Conservation (phyloP, 2,329 filamentous ascomycete genomes). For the Didymella segeticola region DNA sequence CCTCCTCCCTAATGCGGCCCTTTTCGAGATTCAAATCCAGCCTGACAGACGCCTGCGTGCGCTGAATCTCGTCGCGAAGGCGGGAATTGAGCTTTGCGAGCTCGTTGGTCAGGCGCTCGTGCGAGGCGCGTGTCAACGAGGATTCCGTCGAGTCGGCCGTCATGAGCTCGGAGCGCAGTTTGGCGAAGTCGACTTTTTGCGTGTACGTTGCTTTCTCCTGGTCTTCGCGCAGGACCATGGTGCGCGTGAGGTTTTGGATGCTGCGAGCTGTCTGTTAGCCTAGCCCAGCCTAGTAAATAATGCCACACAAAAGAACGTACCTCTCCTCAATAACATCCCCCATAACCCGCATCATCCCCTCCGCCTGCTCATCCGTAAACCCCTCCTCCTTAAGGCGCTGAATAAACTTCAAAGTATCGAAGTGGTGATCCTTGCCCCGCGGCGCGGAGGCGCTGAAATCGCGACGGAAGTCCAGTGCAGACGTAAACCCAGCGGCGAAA, state of each 20-base stretch:
- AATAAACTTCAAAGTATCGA: slow-evolving; percentile 97
- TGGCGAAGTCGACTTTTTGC: slow-evolving; percentile 97
- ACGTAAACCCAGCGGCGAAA: slow-evolving; percentile 8
- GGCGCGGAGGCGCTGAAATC: slow-evolving; percentile 72
- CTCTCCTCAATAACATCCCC: slow-evolving; percentile 97
- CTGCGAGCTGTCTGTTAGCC: slow-evolving; percentile 51
- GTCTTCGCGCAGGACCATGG: slow-evolving; percentile 97
- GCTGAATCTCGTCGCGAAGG: slow-evolving; percentile 89
- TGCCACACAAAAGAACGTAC: slow-evolving; percentile 48
- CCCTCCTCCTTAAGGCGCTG: slow-evolving; percentile 88
- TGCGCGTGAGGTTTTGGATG: slow-evolving; percentile 95
- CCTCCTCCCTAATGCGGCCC: slow-evolving; percentile 93
- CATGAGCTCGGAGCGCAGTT: slow-evolving; percentile 91
- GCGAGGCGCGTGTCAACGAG: slow-evolving; percentile 83
- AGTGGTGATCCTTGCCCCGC: slow-evolving; percentile 82
- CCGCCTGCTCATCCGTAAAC: slow-evolving; percentile 93
- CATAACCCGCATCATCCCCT: slow-evolving; percentile 97
- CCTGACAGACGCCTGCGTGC: slow-evolving; percentile 90
- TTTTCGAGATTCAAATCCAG: slow-evolving; percentile 96
- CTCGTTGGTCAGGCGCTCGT: slow-evolving; percentile 93
- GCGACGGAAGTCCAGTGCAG: slow-evolving; percentile 27
- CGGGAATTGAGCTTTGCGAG: slow-evolving; percentile 90
- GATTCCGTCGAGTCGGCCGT: slow-evolving; percentile 91
- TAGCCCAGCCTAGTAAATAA: neutral
- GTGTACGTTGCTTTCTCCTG: slow-evolving; percentile 78